Base-by-base conservation (phyloP, 768 basidiomycete species). In the Mycena haematopus region DNA sequence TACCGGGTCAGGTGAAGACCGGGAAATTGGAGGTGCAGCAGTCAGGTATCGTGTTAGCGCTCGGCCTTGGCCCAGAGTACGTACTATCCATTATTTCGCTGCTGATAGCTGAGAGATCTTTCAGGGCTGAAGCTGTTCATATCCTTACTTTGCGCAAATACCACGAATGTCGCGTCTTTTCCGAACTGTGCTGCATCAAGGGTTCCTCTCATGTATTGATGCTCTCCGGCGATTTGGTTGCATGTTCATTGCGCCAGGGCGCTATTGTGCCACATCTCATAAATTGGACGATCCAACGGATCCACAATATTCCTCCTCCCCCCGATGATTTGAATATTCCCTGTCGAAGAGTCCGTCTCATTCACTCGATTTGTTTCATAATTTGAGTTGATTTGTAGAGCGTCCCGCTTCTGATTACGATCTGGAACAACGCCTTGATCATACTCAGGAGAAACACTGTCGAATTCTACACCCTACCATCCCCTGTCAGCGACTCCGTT, bases 181-280 rank as follows among this genome's bases (percentile, higher is more conserved):
- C 27, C 17, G 53, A 60, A 29, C 33, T 61, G 15, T 35, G 13
- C 9, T 50, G 49, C 25, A 47, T 65, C 35, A 38, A 58, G 25
- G 52, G 52, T 3, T 61, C 63, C 2, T 56, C 55, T 1, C 55
- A 65, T 38, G 49, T 67, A 5, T 33, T 56, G 19, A 52, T 56
- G 54, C 45, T 67, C 2, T 25, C 10, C 21, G 66, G 63, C 24
- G 6, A 62, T 31, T 54, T 62, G 8, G 25, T 65, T 1, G 66
- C 42, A n/a, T 65, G 66, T 29, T 63, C 59, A 6, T 14, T 62
- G 44, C 63, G 50, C 15, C 11, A 58, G n/a, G 63, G 25, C 25
- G 29, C 24, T 2, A 38, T 33, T 33, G 36, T 52, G 0, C 63
- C 60, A 1, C 63, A 65, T 27, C 9, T 67, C 15, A 52, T 67